Evolutionary conservation across 169 alveolate genomes (phyloP).

Genomic region (Babesia gibsoni): DNA sequence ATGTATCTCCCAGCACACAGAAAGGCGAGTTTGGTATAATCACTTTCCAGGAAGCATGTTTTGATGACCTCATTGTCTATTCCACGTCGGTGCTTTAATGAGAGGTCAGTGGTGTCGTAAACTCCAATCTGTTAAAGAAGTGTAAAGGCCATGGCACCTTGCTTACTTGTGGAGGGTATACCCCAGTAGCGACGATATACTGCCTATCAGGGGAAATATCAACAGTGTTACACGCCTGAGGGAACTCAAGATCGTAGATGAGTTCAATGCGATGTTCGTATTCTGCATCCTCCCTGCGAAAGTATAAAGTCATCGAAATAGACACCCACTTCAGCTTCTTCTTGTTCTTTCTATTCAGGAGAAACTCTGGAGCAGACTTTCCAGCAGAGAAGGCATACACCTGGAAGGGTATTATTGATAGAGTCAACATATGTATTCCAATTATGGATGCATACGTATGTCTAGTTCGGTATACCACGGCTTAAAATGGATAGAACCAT

Average conservation of each 20-base stretch:
- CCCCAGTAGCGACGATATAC: slow-evolving; percentile 70
- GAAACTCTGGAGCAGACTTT: slow-evolving; percentile 51
- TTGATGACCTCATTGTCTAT: slow-evolving; percentile 71
- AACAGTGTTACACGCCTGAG: slow-evolving; percentile 71
- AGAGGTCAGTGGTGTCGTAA: slow-evolving; percentile 71
- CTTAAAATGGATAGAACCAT: no score
- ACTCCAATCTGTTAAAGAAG: slow-evolving; percentile 53
- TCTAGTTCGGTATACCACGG: no score
- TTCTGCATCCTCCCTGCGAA: slow-evolving; percentile 38
- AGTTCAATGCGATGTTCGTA: slow-evolving; percentile 61
- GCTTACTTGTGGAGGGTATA: slow-evolving; percentile 73
- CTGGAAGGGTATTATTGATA: no score
- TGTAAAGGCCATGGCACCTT: neutral
- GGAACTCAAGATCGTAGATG: slow-evolving; percentile 75
- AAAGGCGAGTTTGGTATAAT: slow-evolving; percentile 71
- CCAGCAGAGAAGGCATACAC: slow-evolving; percentile 63
- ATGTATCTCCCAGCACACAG: slow-evolving; percentile 63
- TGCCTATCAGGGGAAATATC: slow-evolving; percentile 69
- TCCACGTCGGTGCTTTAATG: slow-evolving; percentile 74
- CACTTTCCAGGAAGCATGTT: slow-evolving; percentile 65
- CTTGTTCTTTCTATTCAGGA: slow-evolving; percentile 21
- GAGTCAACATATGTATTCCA: no score
- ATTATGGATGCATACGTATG: no score
- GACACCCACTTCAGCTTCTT: slow-evolving; percentile 37
- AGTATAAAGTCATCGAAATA: neutral